Percentiles rank a stretch among this genome's conserved stretches.
Evolutionary conservation across 495 filamentous ascomycete genomes (phyloP).

Genomic region (Annulohypoxylon stygium): DNA sequence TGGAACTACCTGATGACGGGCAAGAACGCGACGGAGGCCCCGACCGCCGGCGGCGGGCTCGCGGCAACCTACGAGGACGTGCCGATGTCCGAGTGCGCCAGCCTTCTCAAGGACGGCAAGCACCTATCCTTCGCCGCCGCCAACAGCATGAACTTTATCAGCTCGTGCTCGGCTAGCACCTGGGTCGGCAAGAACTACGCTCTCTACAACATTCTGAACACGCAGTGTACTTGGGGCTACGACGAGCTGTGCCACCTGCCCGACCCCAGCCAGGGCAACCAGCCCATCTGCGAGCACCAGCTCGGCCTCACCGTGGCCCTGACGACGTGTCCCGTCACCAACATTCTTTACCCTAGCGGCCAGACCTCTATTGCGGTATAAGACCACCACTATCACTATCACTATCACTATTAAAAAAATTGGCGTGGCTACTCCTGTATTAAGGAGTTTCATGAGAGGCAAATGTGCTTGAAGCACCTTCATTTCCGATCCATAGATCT

Average conservation of each 20-base stretch:
- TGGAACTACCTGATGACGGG: conserved; percentile 52
- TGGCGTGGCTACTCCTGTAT: neutral
- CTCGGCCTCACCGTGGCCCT: conserved; percentile 32
- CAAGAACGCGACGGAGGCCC: conserved; percentile 27
- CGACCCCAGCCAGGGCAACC: conserved; percentile 44
- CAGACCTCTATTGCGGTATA: conserved; percentile 25
- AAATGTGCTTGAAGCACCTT: conserved; percentile 26
- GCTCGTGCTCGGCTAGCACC: conserved; percentile 41
- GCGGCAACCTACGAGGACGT: conserved; percentile 45
- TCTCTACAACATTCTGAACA: conserved; percentile 53
- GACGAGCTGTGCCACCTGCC: conserved; percentile 49
- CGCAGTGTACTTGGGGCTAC: conserved; percentile 50
- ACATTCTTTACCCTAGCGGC: conserved; percentile 50
- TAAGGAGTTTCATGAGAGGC: neutral
- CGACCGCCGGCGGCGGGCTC: conserved; percentile 43
- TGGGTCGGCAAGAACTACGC: conserved; percentile 52
- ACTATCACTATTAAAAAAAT: neutral
- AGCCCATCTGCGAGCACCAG: conserved; percentile 45
- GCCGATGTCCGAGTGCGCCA: conserved; percentile 41
- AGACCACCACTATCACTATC: neutral
- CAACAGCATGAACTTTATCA: conserved; percentile 52
- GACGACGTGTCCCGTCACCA: conserved; percentile 38
- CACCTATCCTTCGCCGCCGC: conserved; percentile 48
- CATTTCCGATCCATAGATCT: conserved; percentile 9
- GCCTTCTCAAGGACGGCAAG: conserved; percentile 37